These are phyloP conservation scores for Phytophthora pini DNA, from an alignment of 352 stramenopile genomes.

Conservation along the genomic window DNA sequence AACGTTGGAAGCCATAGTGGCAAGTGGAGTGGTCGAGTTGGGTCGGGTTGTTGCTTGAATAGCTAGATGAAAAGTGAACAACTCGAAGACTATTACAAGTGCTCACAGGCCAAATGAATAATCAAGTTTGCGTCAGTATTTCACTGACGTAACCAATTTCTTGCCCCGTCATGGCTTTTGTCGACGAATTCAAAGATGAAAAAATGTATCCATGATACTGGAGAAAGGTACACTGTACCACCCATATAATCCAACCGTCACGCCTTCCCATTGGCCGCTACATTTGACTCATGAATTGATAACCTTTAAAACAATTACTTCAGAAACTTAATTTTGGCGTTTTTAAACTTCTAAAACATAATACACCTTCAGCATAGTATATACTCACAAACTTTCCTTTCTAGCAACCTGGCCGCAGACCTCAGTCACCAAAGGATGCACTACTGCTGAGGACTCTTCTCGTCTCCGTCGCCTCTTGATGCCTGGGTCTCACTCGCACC, in stretches of 20 bases:
- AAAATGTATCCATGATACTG: not conserved
- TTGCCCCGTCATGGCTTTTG: not conserved
- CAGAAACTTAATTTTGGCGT: too few species aligned
- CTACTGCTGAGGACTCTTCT: constrained; percentile 12
- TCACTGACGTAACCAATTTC: constrained; percentile 1
- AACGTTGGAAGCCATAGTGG: not conserved
- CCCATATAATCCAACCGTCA: too few species aligned
- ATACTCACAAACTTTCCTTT: too few species aligned
- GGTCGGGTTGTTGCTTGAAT: not conserved
- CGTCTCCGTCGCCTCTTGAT: constrained; percentile 27
- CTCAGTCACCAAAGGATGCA: constrained; percentile 24
- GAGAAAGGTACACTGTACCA: too few species aligned
- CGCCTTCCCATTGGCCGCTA: too few species aligned
- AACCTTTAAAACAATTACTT: too few species aligned
- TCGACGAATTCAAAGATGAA: not conserved
- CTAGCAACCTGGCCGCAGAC: not conserved
- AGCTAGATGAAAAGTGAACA: constrained; percentile 15
- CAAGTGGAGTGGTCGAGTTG: not conserved
- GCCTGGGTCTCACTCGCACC: constrained; percentile 68
- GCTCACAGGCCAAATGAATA: not conserved
- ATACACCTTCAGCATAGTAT: too few species aligned
- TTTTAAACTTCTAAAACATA: too few species aligned
- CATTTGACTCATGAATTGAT: too few species aligned
- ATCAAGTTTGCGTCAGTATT: not conserved
- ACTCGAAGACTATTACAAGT: not conserved